Base-by-base conservation (phyloP, 495 filamentous ascomycete species). In the Penicillium manginii region DNA sequence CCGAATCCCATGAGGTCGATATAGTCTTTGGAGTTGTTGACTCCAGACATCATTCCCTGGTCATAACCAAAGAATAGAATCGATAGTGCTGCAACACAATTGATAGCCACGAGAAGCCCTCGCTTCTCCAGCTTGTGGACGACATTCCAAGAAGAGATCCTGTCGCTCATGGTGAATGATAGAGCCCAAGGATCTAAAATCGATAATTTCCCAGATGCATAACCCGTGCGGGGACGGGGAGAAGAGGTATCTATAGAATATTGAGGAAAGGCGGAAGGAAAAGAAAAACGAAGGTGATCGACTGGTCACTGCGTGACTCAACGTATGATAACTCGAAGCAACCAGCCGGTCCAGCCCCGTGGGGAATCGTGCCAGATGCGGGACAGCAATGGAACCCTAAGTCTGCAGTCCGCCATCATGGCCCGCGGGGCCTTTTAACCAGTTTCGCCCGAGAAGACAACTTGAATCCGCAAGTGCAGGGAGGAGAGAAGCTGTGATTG, bases 11-110 rank as follows among this genome's bases (percentile, higher is more conserved):
- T 89, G 12, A 83, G 73, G 10, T 84, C 75, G 59, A 86, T 83
- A 64, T 90, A 90, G 59, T 89, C 70, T 35, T 81, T 77, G 31
- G 83, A 76, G 48, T 82, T 85, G 67, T 91, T 90, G 8, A 91
- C 89, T 47, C 89, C 88, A 18, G 85, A 83, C 86, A 90, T 91
- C 80, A 91, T 84, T 55, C 88, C 88, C 66, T 88, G 85, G 57
- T 88, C 85, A 68, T 88, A 88, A 52, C 83, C 84, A 46, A 85
- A 84, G 73, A 85, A 86, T 57, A 84, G 78, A 54, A 85, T 86
- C 2, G 80, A 82, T 0, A 89, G 65, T 2, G 76, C 86, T 4
- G 86, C 86, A 21, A 88, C 75, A 49, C 78, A 83, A 64, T 89
- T 89, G 71, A 89, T 81, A 22, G 82, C 85, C 29, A 87, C 77